Evolutionary conservation across 768 basidiomycete species (phyloP).

Genomic region (Lanmaoa pseudosensibilis): DNA sequence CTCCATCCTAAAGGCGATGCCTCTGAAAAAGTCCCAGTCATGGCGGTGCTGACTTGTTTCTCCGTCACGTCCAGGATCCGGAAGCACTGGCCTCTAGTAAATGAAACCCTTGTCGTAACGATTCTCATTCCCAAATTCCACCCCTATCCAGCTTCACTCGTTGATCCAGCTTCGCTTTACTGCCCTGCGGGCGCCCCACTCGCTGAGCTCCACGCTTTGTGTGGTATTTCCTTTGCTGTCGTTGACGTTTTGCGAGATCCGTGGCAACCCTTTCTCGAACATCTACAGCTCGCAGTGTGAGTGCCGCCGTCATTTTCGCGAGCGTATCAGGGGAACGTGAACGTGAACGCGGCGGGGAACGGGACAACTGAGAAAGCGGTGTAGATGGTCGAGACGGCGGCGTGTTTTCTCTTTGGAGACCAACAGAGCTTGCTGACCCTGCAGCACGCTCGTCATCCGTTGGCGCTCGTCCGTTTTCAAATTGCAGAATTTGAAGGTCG

Average conservation of each 20-base stretch:
- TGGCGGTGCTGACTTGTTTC: constrained; percentile 1
- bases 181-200: constrained; percentile 71
- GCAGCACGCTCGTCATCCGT: not conserved
- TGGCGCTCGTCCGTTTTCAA: constrained; percentile 13
- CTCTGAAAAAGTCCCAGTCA: not conserved
- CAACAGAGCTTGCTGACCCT: constrained; percentile 1
- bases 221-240: constrained; percentile 75
- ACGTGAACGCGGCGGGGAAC: constrained; percentile 54
- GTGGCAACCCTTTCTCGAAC: constrained; percentile 61
- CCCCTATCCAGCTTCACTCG: constrained; percentile 59
- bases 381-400: constrained; percentile 29
- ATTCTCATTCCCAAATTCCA: constrained; percentile 58
- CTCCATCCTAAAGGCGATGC: not conserved
- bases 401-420: constrained; percentile 6
- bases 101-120: constrained; percentile 15
- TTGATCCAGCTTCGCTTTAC: constrained; percentile 81
- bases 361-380: constrained; percentile 45
- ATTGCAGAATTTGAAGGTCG: constrained; percentile 4
- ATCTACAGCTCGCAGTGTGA: constrained; percentile 37
- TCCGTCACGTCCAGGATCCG: constrained; percentile 7
- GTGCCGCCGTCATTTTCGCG: constrained; percentile 42
- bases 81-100: constrained; percentile 7
- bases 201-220: constrained; percentile 64
- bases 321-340: constrained; percentile 45
- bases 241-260: constrained; percentile 61